Conservation (phyloP, 1,284 basidiomycete genomes). For the Leccinum pachyderme region DNA sequence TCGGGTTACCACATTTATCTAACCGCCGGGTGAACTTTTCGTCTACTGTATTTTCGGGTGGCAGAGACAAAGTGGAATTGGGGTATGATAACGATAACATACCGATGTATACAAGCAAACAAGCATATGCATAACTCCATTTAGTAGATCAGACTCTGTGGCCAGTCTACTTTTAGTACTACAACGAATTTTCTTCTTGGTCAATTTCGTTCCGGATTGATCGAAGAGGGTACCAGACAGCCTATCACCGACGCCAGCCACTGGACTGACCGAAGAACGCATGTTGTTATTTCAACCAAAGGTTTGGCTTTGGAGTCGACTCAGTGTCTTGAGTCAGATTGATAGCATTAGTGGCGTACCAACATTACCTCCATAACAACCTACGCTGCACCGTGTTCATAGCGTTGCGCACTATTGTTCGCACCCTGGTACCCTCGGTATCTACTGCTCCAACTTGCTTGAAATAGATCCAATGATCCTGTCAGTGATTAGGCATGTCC, state of each 20-base stretch:
- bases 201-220: no score
- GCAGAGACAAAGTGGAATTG: no score
- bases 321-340: not conserved
- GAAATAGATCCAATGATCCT: constrained; percentile 91
- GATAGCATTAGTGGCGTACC: constrained; percentile 89
- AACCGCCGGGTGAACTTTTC: no score
- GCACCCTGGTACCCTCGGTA: constrained; percentile 81
- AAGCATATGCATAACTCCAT: no score
- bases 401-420: constrained; percentile 90
- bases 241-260: constrained; percentile 54
- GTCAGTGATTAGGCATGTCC: constrained; percentile 62
- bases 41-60: no score
- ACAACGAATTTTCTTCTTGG: no score
- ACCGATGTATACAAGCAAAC: no score
- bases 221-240: no score
- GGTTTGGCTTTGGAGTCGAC: not conserved
- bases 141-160: no score
- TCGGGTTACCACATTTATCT: no score
- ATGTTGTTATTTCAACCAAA: constrained; percentile 33
- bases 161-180: no score
- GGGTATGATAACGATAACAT: no score
- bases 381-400: constrained; percentile 72
- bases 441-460: constrained; percentile 85
- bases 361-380: constrained; percentile 94
- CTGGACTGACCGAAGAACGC: constrained; percentile 88